Conservation (phyloP, 495 filamentous ascomycete genomes). For the Xylaria venustula region DNA sequence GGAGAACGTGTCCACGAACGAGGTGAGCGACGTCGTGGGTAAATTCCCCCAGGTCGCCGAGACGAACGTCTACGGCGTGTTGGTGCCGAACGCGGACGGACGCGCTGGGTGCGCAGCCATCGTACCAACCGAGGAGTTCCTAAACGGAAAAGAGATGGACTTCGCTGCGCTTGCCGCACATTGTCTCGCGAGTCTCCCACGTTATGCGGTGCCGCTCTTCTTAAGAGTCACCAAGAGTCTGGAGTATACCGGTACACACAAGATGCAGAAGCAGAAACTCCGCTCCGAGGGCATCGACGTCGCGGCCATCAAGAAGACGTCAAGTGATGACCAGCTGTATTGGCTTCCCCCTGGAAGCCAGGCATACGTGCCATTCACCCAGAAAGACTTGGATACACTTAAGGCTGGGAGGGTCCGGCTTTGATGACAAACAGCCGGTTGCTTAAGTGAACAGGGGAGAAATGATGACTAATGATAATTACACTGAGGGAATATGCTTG, state of each 20-base stretch:
- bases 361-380: constrained; percentile 57
- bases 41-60: constrained; percentile 63
- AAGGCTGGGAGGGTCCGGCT: constrained; percentile 47
- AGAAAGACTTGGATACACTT: constrained; percentile 57
- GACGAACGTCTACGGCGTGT: constrained; percentile 79
- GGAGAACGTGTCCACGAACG: constrained; percentile 78
- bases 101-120: constrained; percentile 67
- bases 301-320: constrained; percentile 35
- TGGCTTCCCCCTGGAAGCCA: constrained; percentile 43
- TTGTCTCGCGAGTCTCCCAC: constrained; percentile 57
- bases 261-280: constrained; percentile 76
- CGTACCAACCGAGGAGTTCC: constrained; percentile 34
- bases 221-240: constrained; percentile 58
- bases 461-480: neutral
- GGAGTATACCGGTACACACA: constrained; percentile 73
- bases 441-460: neutral
- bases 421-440: constrained; percentile 21
- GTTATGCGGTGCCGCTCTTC: constrained; percentile 77
- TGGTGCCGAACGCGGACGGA: constrained; percentile 67
- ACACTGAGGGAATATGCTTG: neutral
- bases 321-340: constrained; percentile 57
- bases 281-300: constrained; percentile 69
- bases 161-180: constrained; percentile 33
- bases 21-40: constrained; percentile 67
- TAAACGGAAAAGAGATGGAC: constrained; percentile 13